Conservation (phyloP, 768 basidiomycete genomes). For the Daedaleopsis nitida region DNA sequence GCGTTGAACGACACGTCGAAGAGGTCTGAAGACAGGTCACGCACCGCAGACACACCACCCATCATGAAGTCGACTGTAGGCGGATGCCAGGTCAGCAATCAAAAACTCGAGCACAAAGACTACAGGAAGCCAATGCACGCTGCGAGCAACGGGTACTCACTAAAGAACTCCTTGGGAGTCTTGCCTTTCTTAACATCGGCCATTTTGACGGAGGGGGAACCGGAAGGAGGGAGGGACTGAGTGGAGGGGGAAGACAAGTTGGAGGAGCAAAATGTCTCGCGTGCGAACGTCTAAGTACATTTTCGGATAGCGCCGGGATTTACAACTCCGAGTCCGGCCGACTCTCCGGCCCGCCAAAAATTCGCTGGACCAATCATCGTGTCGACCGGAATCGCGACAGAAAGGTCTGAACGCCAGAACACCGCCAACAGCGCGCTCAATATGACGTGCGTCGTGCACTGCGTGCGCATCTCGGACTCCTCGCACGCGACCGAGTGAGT, state of each 20-base stretch:
- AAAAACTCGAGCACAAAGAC: conserved; percentile 5
- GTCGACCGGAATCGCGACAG: not conserved
- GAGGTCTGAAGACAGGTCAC: conserved; percentile 30
- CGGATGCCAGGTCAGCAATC: conserved; percentile 36
- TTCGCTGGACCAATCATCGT: conserved; percentile 18
- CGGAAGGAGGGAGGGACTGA: conserved; percentile 43
- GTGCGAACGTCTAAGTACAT: conserved; percentile 28
- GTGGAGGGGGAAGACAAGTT: conserved; percentile 51
- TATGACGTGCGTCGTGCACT: conserved; percentile 8
- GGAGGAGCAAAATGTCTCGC: conserved; percentile 38
- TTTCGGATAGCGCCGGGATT: conserved; percentile 25
- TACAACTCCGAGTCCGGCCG: conserved; percentile 20
- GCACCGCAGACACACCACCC: conserved; percentile 92
- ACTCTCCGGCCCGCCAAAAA: conserved; percentile 13
- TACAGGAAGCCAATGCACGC: conserved; percentile 6
- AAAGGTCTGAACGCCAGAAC: conserved; percentile 4
- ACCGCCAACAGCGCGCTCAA: not conserved
- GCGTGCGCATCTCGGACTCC: not conserved
- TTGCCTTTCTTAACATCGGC: conserved; percentile 84
- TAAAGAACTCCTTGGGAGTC: conserved; percentile 87
- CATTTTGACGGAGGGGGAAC: conserved; percentile 63
- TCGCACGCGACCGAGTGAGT: no score
- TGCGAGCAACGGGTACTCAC: conserved; percentile 44
- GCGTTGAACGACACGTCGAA: conserved; percentile 21
- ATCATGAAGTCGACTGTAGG: conserved; percentile 86